Base-by-base conservation (phyloP, 1,139 yeast species). In the Pichia sp. region DNA sequence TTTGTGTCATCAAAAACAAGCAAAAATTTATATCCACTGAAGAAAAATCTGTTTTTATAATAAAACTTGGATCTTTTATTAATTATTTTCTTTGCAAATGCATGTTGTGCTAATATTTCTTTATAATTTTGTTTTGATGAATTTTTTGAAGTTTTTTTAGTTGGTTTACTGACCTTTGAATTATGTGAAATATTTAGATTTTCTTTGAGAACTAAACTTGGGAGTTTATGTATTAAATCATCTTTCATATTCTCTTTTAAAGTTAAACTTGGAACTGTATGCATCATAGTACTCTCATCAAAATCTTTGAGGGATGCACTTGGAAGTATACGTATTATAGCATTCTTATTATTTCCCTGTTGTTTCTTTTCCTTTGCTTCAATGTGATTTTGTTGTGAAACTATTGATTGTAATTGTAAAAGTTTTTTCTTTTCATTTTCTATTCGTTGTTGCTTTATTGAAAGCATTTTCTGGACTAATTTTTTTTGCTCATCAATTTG, bases 41-140 rank as follows among this genome's bases (percentile, higher is more conserved):
- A 60, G 27, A 52, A 51, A 1, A 72, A 56, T 42, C 78, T 59
- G 53, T 76, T 79, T 51, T 69, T 67, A 46, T 59, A 60, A 36
- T 67, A 72, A 35, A 67, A 69, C 47, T 62, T 61, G 5, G 54
- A 52, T 49, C 66, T 59, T 50, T 68, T 62, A 7, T 41, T 9
- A 5, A 45, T 26, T n/a, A 47, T 43, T 4, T 39, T 40, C 26
- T 47, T 60, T 56, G 27, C 63, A 53, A 10, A 71, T 10, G 59
- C 9, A 8, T n/a, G 26, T 7, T 7, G 11, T 9, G 18, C 18
- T 18, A 18, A 18, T 18, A 18, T 18, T 18, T 18, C 18, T 18
- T 18, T 18, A 18, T 18, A 18, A 18, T 18, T 18, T 18, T 18
- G 18, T 41, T 40, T 53, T 51, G 32, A 36, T 29, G 3, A 26